Conservation (phyloP, 2,329 filamentous ascomycete genomes). For the Aspergillus alliaceus region DNA sequence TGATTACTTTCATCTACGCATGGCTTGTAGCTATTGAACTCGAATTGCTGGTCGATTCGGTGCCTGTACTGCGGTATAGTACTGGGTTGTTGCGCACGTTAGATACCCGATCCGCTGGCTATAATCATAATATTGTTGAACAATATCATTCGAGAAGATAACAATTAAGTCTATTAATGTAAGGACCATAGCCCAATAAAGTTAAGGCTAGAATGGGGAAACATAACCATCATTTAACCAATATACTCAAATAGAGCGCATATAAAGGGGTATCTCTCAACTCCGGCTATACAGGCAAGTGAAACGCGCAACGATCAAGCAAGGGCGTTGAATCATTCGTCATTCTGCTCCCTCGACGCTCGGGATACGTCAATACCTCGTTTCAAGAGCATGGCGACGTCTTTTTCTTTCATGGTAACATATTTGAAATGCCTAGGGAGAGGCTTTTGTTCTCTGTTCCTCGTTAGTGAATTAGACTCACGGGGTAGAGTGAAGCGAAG, state of each 20-base stretch:
- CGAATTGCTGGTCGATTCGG: constrained; percentile 1
- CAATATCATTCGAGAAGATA: neutral
- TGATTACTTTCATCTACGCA: neutral
- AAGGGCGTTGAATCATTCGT: too few relatives aligned
- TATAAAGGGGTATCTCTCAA: neutral
- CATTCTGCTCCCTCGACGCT: neutral
- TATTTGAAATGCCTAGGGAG: constrained; percentile 47
- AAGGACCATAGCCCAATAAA: neutral
- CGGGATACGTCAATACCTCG: constrained; percentile 8
- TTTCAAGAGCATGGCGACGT: constrained; percentile 11
- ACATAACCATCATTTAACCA: neutral
- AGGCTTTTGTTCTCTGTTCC: constrained; percentile 24
- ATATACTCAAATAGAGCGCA: neutral
- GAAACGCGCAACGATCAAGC: neutral
- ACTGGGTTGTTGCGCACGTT: neutral
- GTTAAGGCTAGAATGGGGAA: too few relatives aligned
- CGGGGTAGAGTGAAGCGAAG: too few relatives aligned
- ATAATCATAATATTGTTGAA: neutral
- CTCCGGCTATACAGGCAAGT: neutral
- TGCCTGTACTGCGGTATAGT: neutral
- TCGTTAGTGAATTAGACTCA: constrained; percentile 8
- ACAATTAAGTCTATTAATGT: neutral
- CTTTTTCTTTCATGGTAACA: constrained; percentile 37
- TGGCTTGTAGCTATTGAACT: neutral
- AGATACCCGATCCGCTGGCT: neutral